Evolutionary conservation across 257 asterid genomes (phyloP).

Genomic region (Thymus mandschuricus): DNA sequence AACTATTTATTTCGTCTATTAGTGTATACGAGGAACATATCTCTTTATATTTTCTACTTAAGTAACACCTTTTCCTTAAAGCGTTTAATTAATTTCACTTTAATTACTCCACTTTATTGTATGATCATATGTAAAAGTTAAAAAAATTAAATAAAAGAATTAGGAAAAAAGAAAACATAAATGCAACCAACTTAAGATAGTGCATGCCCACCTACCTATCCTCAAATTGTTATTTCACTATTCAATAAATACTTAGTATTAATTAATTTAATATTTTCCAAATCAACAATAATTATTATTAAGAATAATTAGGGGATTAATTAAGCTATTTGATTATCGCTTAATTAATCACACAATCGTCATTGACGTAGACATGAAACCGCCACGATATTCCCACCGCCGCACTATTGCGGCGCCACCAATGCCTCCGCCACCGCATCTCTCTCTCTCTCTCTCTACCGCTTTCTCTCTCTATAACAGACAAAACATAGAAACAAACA

Average conservation of each 20-base stretch:
- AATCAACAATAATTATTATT: neutral
- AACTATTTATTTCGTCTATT: too few relatives aligned
- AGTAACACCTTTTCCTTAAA: too few relatives aligned
- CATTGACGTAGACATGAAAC: slow-evolving; percentile 40
- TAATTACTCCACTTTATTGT: neutral
- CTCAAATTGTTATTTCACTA: neutral
- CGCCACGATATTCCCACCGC: slow-evolving; percentile 18
- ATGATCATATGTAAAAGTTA: neutral
- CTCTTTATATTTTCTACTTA: too few relatives aligned
- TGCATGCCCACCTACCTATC: neutral
- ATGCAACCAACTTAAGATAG: neutral
- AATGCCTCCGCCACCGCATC: slow-evolving; percentile 22
- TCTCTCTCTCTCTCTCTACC: neutral
- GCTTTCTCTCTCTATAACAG: neutral
- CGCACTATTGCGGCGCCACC: slow-evolving; percentile 31
- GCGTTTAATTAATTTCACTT: too few relatives aligned
- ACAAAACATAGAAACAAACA: slow-evolving; percentile 19
- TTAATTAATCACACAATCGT: slow-evolving; percentile 8
- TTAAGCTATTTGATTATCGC: slow-evolving; percentile 8
- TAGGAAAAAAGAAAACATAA: neutral
- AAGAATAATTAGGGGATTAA: slow-evolving; percentile 12
- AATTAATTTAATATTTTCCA: neutral
- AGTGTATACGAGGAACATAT: too few relatives aligned
- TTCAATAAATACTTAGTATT: too few relatives aligned
- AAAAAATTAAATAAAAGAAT: neutral